phyloP scores from a whole-genome alignment of 2,329 filamentous ascomycete species.

The Phialocephala subalpina region DNA sequence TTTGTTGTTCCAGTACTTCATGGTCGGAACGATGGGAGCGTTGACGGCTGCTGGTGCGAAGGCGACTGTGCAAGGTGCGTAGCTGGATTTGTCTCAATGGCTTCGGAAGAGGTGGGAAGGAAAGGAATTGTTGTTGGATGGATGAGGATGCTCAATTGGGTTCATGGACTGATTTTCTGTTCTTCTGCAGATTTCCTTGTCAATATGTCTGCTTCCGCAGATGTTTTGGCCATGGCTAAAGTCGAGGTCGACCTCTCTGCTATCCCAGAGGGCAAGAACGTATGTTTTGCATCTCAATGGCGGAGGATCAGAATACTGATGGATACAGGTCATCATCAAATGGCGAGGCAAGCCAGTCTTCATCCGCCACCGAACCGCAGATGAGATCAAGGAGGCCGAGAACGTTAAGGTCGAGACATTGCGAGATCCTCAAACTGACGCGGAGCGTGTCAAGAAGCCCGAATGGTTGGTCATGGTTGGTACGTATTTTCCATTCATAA shows the following conservation, averaged over 20 bases:
- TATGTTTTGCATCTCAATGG: constrained; percentile 55
- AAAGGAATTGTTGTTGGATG: constrained; percentile 6
- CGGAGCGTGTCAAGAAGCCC: constrained; percentile 95
- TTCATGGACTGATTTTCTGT: constrained; percentile 32
- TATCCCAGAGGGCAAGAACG: constrained; percentile 99
- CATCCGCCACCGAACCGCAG: constrained; percentile 94
- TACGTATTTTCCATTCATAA: constrained; percentile 49
- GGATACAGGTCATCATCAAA: constrained; percentile 89
- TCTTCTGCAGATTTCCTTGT: constrained; percentile 86
- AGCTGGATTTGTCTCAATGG: constrained; percentile 12
- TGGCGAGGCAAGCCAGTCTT: constrained; percentile 99
- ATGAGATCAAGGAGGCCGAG: constrained; percentile 96
- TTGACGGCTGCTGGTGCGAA: constrained; percentile 94
- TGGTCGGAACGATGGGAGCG: constrained; percentile 95
- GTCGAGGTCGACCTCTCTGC: constrained; percentile 93
- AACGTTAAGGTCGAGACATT: constrained; percentile 82
- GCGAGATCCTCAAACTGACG: constrained; percentile 90
- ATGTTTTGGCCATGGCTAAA: constrained; percentile 99
- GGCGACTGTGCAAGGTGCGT: constrained; percentile 95
- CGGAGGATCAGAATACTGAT: constrained; percentile 25
- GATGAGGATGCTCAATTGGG: constrained; percentile 29
- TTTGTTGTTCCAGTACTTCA: constrained; percentile 92
- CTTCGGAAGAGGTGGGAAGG: constrained; percentile 6
- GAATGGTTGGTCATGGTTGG: constrained; percentile 99
- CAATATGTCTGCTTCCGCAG: constrained; percentile 99